These are phyloP conservation scores for Haematococcus lacustris DNA, from an alignment of 139 green algal species.

Conservation along the genomic window DNA sequence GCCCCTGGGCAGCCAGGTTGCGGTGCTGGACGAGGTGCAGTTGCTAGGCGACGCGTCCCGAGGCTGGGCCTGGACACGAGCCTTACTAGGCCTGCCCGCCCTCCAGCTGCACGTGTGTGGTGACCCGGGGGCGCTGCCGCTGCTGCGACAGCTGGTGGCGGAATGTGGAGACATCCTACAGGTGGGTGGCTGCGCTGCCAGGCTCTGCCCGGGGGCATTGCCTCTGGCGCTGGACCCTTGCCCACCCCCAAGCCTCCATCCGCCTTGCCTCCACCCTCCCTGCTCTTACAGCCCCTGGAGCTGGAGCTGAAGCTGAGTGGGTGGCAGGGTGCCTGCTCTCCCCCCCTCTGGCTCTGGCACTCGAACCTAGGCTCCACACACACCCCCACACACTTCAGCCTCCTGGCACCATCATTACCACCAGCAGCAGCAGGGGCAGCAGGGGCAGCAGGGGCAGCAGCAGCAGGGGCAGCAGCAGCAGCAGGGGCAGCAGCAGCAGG, in stretches of 20 bases:
- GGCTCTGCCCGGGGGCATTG: neutral
- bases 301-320: neutral
- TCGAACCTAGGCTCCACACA: too few species aligned
- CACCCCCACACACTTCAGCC: too few species aligned
- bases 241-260: too few species aligned
- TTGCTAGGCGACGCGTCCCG: constrained; percentile 41
- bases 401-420: too few species aligned
- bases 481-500: too few species aligned
- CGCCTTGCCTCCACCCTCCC: too few species aligned
- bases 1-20: constrained; percentile 7
- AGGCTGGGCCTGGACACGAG: constrained; percentile 92
- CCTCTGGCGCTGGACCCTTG: neutral
- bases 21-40: constrained; percentile 85
- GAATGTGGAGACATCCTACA: constrained; percentile 59
- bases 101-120: constrained; percentile 92
- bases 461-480: too few species aligned
- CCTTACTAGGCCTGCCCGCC: constrained; percentile 76
- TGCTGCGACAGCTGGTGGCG: constrained; percentile 57
- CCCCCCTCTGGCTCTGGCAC: neutral
- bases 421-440: too few species aligned
- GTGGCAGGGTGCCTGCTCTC: neutral
- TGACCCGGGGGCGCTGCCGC: constrained; percentile 65
- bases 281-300: neutral
- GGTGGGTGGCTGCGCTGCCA: constrained; percentile 2
- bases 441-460: too few species aligned